Evolutionary conservation across 1,139 yeast genomes (phyloP), one percentile per base, ranked within the genome.

Genomic region (Protomyces pachydermus): DNA sequence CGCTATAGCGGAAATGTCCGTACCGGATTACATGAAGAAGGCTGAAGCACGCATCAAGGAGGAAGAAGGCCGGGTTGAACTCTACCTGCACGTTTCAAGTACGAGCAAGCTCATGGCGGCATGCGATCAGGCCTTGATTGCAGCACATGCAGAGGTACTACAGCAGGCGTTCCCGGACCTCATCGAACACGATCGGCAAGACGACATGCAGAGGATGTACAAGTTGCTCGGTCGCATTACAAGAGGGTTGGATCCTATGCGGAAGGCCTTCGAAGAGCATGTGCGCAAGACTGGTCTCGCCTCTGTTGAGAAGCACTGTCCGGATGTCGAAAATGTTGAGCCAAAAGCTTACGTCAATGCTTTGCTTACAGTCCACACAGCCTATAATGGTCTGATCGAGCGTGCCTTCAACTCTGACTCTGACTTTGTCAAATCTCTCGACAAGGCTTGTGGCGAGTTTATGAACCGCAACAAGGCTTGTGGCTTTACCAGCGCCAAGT

Each of bases 401-500:
- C 76, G 73, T 52, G 88, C 96, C 1, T 89, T 93, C 74, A 85
- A 83, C 68, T 84, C 83, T 70, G 90, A 90, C 72, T 82, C 91
- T 2, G 84, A 86, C 46, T 88, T 93, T 78, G 88, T 88, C 65
- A 88, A 88, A 73, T 90, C 98, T 0, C 81, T 93, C 69, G 98
- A 93, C 73, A 85, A 83, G 70, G 72, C 98, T 0, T 93, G 97
- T 72, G 84, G 89, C 65, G 81, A 82, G 57, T 91, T 88, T 72
- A 91, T 95, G 71, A 95, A 95, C 76, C 81, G 80, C 67, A 95
- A 95, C 73, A 79, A 84, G 20, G 85, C 91, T 73, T 97, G 98
- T 28, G 80, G 84, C 20, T 73, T 78, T n/a, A 79, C 81, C 32
- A 79, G 81, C 6, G 83, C 90, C 1, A 81, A 78, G 70, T 91